These are phyloP conservation scores for Lecanicillium sp. DNA, from an alignment of 2,329 filamentous ascomycete species.

Conservation along the genomic window DNA sequence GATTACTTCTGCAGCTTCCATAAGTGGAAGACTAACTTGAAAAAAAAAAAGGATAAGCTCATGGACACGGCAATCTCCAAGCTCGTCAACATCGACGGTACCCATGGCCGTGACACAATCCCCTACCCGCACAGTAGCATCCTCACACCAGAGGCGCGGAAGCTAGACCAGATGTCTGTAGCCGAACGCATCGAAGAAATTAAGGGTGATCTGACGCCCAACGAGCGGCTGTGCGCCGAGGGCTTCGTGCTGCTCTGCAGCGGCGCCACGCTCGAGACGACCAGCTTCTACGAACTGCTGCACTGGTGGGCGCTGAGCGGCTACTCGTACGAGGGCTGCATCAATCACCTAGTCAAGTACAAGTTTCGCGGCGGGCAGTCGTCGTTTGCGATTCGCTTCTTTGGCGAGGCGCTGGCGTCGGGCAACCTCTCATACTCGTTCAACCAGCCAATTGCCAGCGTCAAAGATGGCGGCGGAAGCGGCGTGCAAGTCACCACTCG, in stretches of 20 bases:
- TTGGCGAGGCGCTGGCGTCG: constrained; percentile 30
- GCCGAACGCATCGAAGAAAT: constrained; percentile 35
- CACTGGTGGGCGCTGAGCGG: constrained; percentile 39
- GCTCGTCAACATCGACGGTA: constrained; percentile 38
- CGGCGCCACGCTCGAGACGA: constrained; percentile 32
- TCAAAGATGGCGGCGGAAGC: constrained; percentile 17
- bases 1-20: no score
- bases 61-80: constrained; percentile 29
- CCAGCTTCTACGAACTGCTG: constrained; percentile 38
- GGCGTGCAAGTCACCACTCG: constrained; percentile 26
- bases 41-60: constrained; percentile 15
- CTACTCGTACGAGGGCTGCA: constrained; percentile 30
- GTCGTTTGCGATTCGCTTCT: constrained; percentile 35
- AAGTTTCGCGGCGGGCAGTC: constrained; percentile 37
- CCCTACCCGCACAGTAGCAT: constrained; percentile 31
- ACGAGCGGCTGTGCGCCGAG: constrained; percentile 32
- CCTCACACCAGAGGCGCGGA: constrained; percentile 21
- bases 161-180: constrained; percentile 31
- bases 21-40: background rate
- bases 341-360: constrained; percentile 31
- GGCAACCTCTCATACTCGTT: constrained; percentile 33
- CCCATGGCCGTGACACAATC: constrained; percentile 26
- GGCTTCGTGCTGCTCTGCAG: constrained; percentile 33
- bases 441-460: constrained; percentile 24
- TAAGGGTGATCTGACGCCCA: constrained; percentile 24